Percentiles rank a stretch among this genome's conserved stretches.
phyloP scores from a whole-genome alignment of 2,329 filamentous ascomycete species.

The Phyllosticta citribraziliensis region DNA sequence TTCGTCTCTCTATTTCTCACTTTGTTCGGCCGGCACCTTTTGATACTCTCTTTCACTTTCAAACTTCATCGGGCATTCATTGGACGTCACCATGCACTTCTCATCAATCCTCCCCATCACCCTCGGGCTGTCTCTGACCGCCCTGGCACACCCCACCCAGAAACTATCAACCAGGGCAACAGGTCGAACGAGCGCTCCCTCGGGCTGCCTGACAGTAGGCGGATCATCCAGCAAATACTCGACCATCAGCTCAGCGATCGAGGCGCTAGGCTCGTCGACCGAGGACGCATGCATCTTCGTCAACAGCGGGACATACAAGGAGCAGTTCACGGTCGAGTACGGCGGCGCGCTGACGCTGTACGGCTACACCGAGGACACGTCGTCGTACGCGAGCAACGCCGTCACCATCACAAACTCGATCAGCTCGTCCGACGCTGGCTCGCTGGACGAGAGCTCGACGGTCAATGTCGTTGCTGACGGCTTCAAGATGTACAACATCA shows the following conservation, averaged over 20 bases:
- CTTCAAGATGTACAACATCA: constrained; percentile 55
- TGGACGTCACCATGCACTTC: not conserved
- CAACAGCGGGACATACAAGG: constrained; percentile 48
- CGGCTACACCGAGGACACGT: constrained; percentile 47
- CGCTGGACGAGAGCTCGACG: constrained; percentile 46
- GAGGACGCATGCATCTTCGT: constrained; percentile 52
- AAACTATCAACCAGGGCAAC: not conserved
- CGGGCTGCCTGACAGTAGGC: constrained; percentile 41
- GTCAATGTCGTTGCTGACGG: constrained; percentile 39
- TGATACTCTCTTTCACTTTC: not conserved
- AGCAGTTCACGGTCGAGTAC: constrained; percentile 47
- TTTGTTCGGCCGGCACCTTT: not conserved
- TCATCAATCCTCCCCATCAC: not conserved
- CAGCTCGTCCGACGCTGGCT: constrained; percentile 25
- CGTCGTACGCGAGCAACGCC: constrained; percentile 43
- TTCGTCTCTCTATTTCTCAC: not conserved
- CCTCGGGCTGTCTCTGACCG: not conserved
- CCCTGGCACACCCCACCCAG: not conserved
- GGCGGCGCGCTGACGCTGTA: constrained; percentile 46
- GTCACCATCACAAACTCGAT: constrained; percentile 45
- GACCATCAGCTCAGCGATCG: constrained; percentile 47
- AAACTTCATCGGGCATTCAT: not conserved
- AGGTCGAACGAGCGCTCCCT: constrained; percentile 36
- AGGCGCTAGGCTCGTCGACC: constrained; percentile 45
- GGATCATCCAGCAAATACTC: constrained; percentile 31